Conservation (phyloP, 2,329 filamentous ascomycete species). For the Paracamarosporium sp. region DNA sequence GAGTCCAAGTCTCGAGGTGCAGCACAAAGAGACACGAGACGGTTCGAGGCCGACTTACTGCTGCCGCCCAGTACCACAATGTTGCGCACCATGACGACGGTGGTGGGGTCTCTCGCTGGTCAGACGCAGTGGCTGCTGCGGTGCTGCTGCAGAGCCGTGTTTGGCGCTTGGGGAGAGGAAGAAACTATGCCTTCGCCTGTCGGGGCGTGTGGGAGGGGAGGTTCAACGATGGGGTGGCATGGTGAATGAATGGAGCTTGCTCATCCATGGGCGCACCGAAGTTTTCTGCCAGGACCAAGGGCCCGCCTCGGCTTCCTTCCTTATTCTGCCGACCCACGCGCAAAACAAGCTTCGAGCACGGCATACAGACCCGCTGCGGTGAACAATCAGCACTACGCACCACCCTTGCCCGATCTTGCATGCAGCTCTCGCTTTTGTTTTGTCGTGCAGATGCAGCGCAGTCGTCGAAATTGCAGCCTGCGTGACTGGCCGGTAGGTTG, state of each 20-base stretch:
- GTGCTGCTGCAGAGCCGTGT: conserved; percentile 10
- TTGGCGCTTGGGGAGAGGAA: not conserved
- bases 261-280: conserved; percentile 21
- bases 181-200: conserved; percentile 21
- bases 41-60: conserved; percentile 55
- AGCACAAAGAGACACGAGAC: not conserved
- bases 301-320: conserved; percentile 19
- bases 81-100: conserved; percentile 80
- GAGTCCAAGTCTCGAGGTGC: not conserved
- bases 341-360: conserved; percentile 30
- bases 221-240: conserved; percentile 44
- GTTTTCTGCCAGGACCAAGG: conserved; percentile 31
- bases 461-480: not conserved
- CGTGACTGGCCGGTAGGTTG: conserved; percentile 15
- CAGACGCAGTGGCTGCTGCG: conserved; percentile 1
- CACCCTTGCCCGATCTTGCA: conserved; percentile 3
- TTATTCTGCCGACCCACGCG: conserved; percentile 27
- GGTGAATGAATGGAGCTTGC: conserved; percentile 32
- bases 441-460: not conserved
- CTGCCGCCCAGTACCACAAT: conserved; percentile 93
- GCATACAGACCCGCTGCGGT: conserved; percentile 17
- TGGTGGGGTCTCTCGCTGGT: conserved; percentile 13
- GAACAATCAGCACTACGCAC: conserved; percentile 1
- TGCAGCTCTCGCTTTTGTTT: not conserved
- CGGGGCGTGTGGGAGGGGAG: conserved; percentile 27